Percentiles rank a stretch among this genome's conserved stretches.
These are phyloP conservation scores for Phaeomoniella chlamydospora DNA, from an alignment of 2,329 filamentous ascomycete species.

Conservation along the genomic window DNA sequence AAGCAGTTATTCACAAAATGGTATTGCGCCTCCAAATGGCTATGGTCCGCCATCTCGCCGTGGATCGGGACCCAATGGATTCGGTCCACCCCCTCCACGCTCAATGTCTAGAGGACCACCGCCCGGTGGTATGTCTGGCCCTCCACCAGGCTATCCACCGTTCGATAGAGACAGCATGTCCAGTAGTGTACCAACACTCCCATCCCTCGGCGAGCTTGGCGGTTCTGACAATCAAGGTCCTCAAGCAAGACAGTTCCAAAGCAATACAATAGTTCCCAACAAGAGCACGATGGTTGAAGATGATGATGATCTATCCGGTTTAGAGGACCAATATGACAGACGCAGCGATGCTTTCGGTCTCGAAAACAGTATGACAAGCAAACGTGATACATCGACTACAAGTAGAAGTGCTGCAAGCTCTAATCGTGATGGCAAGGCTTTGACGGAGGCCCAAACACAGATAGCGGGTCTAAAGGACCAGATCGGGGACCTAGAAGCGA, in stretches of 20 bases:
- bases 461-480: conserved; percentile 61
- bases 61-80: conserved; percentile 18
- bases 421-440: conserved; percentile 52
- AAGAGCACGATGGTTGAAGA: conserved; percentile 97
- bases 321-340: conserved; percentile 38
- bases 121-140: conserved; percentile 3
- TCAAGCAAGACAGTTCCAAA: conserved; percentile 71
- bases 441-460: conserved; percentile 69
- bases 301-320: conserved; percentile 55
- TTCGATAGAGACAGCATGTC: conserved; percentile 12
- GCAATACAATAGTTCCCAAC: conserved; percentile 91
- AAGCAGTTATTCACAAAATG: conserved; percentile 42
- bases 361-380: conserved; percentile 29
- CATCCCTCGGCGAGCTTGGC: conserved; percentile 13
- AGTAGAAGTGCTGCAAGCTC: conserved; percentile 24
- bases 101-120: conserved; percentile 5
- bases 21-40: conserved; percentile 27
- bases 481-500: conserved; percentile 55
- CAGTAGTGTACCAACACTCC: not conserved
- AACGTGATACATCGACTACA: conserved; percentile 31
- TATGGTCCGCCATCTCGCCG: conserved; percentile 14
- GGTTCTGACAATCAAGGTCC: conserved; percentile 19
- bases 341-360: conserved; percentile 51
- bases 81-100: conserved; percentile 7
- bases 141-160: not conserved